These are phyloP conservation scores for Lentinus polychrous DNA, from an alignment of 1,284 basidiomycete species.

Conservation along the genomic window DNA sequence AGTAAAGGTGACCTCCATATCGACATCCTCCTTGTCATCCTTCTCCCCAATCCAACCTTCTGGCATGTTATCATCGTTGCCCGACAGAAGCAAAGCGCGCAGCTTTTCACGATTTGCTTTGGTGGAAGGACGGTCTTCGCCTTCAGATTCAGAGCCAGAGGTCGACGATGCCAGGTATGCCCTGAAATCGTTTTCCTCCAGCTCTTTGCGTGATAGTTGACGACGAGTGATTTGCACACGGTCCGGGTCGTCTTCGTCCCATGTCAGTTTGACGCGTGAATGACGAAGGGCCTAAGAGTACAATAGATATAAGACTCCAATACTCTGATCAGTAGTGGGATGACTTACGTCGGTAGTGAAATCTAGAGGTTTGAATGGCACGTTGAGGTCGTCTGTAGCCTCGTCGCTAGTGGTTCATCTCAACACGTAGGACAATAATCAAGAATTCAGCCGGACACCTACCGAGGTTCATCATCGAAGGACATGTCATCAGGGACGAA, in stretches of 20 bases:
- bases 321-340: neutral
- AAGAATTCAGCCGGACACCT: slow-evolving; percentile 12
- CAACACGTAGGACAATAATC: slow-evolving; percentile 1
- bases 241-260: slow-evolving; percentile 97
- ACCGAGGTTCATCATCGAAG: slow-evolving; percentile 81
- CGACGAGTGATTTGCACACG: slow-evolving; percentile 78
- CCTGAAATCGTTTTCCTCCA: slow-evolving; percentile 85
- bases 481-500: slow-evolving; percentile 91
- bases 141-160: slow-evolving; percentile 33
- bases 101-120: slow-evolving; percentile 52
- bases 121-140: slow-evolving; percentile 19
- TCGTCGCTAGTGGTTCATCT: slow-evolving; percentile 87
- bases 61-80: slow-evolving; percentile 56
- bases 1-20: slow-evolving; percentile 92
- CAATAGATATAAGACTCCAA: slow-evolving; percentile 34
- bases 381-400: slow-evolving; percentile 62
- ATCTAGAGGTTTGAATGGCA: slow-evolving; percentile 75
- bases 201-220: slow-evolving; percentile 71
- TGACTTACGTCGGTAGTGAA: slow-evolving; percentile 85
- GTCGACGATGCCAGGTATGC: slow-evolving; percentile 72
- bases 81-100: slow-evolving; percentile 65
- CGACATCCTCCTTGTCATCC: slow-evolving; percentile 44
- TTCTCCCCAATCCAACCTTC: slow-evolving; percentile 72
- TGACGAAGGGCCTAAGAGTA: slow-evolving; percentile 92
- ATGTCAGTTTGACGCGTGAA: slow-evolving; percentile 96